Percentiles rank a stretch among this genome's conserved stretches.
Evolutionary conservation across 306 rosid species (phyloP).

Genomic region (Notholithocarpus densiflorus): DNA sequence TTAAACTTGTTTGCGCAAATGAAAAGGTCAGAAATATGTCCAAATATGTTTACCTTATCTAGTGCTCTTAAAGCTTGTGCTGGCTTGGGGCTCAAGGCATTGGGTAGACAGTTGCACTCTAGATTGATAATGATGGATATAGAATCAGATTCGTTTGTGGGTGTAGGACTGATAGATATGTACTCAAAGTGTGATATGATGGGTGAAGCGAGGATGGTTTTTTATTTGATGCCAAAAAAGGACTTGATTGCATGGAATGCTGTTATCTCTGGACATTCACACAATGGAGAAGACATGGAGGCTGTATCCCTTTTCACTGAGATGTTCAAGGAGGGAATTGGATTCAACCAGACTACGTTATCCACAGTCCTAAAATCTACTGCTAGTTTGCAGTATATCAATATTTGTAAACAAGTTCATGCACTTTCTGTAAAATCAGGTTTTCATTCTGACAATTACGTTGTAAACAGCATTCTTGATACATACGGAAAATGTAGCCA

Average conservation of each 20-base stretch:
- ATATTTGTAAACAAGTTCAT: slow-evolving; percentile 64
- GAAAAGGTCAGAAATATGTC: slow-evolving; percentile 44
- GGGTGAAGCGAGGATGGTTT: slow-evolving; percentile 66
- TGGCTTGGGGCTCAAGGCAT: slow-evolving; percentile 42
- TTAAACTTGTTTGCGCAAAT: slow-evolving; percentile 46
- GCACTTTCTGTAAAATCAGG: slow-evolving; percentile 71
- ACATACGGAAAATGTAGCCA: slow-evolving; percentile 67
- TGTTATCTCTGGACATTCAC: slow-evolving; percentile 68
- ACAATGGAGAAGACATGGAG: slow-evolving; percentile 56
- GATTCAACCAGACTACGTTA: slow-evolving; percentile 74
- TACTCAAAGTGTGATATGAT: slow-evolving; percentile 74
- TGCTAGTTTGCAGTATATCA: slow-evolving; percentile 53
- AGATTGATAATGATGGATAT: slow-evolving; percentile 59
- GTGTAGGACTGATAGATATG: slow-evolving; percentile 78
- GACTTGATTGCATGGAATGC: slow-evolving; percentile 72
- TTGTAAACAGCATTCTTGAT: slow-evolving; percentile 81
- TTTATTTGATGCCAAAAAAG: slow-evolving; percentile 50
- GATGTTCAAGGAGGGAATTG: slow-evolving; percentile 47
- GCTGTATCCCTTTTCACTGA: slow-evolving; percentile 54
- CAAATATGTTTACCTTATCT: slow-evolving; percentile 72
- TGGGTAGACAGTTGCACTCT: slow-evolving; percentile 78
- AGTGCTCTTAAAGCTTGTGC: slow-evolving; percentile 84
- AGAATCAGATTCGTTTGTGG: slow-evolving; percentile 55
- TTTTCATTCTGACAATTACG: slow-evolving; percentile 57
- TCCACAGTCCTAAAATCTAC: slow-evolving; percentile 75